phyloP scores from a whole-genome alignment of 352 stramenopile species.

The Aphanomyces cochlioides region DNA sequence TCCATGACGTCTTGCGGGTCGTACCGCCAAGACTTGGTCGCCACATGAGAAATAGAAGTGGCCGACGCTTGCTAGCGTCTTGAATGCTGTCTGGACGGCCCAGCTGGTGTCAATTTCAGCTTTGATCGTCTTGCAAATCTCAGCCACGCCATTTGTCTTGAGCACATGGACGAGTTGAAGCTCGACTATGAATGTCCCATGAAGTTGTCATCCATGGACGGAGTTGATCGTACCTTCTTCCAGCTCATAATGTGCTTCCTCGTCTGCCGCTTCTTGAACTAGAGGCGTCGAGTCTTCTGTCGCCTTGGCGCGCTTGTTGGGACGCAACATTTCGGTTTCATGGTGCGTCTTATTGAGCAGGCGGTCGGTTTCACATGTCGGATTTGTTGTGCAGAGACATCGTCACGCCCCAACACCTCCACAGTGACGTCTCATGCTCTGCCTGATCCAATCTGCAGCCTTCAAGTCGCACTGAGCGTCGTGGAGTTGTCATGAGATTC shows the following conservation, averaged over 20 bases:
- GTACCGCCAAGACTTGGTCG: constrained; percentile 54
- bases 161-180: constrained; percentile 60
- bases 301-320: too few relatives aligned
- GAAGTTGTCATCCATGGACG: not conserved
- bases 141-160: constrained; percentile 55
- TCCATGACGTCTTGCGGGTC: constrained; percentile 30
- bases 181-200: constrained; percentile 41
- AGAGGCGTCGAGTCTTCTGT: too few relatives aligned
- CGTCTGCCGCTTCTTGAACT: not conserved
- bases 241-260: not conserved
- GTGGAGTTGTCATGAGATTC: too few relatives aligned
- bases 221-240: not conserved
- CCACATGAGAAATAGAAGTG: constrained; percentile 79
- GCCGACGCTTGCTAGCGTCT: constrained; percentile 57
- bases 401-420: too few relatives aligned
- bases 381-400: too few relatives aligned
- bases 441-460: too few relatives aligned
- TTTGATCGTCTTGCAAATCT: constrained; percentile 65
- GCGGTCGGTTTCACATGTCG: too few relatives aligned
- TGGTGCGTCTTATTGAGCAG: too few relatives aligned
- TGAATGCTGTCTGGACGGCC: constrained; percentile 64
- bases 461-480: too few relatives aligned
- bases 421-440: too few relatives aligned
- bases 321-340: too few relatives aligned
- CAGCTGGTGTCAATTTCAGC: constrained; percentile 76